Evolutionary conservation across 176 grass and related monocot species (phyloP), one percentile per base, ranked within the genome.

Genomic region (Aegilops speltoides): DNA sequence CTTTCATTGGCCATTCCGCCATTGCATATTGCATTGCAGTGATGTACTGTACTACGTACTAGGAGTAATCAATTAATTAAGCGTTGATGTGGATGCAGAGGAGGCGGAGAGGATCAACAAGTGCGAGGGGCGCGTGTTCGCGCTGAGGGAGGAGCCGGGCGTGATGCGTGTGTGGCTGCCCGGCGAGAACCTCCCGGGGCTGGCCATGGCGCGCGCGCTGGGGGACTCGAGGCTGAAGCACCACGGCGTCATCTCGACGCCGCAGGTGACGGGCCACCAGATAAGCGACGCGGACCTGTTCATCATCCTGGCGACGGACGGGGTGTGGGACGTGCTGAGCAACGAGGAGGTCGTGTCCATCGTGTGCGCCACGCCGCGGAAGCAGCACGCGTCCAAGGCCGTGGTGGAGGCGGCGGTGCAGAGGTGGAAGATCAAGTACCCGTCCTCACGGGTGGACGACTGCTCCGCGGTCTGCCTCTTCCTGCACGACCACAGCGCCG

Each of bases 251-350:
- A 90, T 91, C 85, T 82, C 90, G 43, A 86, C 88, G 72, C 97
- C 97, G 14, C 73, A 94, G 83, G 83, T 99, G 76, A 59, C 86
- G 23, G 83, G 86, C 26, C 92, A 87, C 59, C 85, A 64, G 5
- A 66, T 99, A 12, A 80, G 43, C 25, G 26, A 28, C 20, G 84
- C 73, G 31, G 97, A 99, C 60, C 89, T 90, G 20, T 99, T 99
- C 85, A 78, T 97, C 32, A 63, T 99, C 54, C 87, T 99, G 0
- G 97, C 97, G 1, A 84, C 83, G 1, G 97, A 99, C 45, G 97
- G 97, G 26, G 97, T 99, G 84, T 99, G 97, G 97, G 97, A 99
- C 83, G 94, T 94, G 82, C 87, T 99, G 5, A 96, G 87, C 83
- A 99, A 99, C 57, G 89, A 99, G 80, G 86, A 94, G 64, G 97